These are phyloP conservation scores for Penicillium sp. DNA, from an alignment of 2,329 filamentous ascomycete genomes.

Conservation along the genomic window DNA sequence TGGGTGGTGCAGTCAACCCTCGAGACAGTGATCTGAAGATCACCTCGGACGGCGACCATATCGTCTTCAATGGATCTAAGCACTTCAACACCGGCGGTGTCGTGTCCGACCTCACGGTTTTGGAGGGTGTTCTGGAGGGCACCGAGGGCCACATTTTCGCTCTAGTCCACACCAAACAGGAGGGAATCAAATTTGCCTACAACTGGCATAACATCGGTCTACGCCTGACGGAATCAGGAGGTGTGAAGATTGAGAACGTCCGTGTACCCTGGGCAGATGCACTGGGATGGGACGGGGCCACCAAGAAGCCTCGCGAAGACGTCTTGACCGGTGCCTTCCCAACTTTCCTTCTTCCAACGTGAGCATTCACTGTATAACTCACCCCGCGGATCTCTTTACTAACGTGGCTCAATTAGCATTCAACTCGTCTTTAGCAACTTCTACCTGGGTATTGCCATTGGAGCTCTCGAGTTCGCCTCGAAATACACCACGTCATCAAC, in stretches of 20 bases:
- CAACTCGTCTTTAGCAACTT: slow-evolving; percentile 64
- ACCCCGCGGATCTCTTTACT: background rate
- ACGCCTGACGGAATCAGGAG: slow-evolving; percentile 59
- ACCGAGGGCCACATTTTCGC: slow-evolving; percentile 60
- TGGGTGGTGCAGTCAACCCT: slow-evolving; percentile 63
- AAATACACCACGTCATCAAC: slow-evolving; percentile 55
- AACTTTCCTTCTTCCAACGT: slow-evolving; percentile 56
- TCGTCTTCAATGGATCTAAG: slow-evolving; percentile 60
- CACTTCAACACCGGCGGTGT: slow-evolving; percentile 65
- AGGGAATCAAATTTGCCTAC: slow-evolving; percentile 51
- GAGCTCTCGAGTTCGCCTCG: slow-evolving; percentile 52
- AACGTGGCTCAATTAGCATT: slow-evolving; percentile 38
- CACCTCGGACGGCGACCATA: slow-evolving; percentile 49
- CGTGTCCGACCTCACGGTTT: slow-evolving; percentile 59
- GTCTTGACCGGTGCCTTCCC: slow-evolving; percentile 53
- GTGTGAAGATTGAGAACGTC: slow-evolving; percentile 57
- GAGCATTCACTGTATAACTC: slow-evolving; percentile 12
- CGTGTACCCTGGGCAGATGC: slow-evolving; percentile 56
- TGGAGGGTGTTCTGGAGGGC: slow-evolving; percentile 58
- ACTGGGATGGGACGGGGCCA: slow-evolving; percentile 53
- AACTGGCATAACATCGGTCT: slow-evolving; percentile 63
- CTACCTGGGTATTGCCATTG: slow-evolving; percentile 59
- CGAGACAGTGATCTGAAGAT: slow-evolving; percentile 59
- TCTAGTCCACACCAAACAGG: slow-evolving; percentile 54
- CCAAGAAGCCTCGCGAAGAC: slow-evolving; percentile 49